These are phyloP conservation scores for Scolecobasidium constrictum DNA, from an alignment of 2,329 filamentous ascomycete species.

Conservation along the genomic window DNA sequence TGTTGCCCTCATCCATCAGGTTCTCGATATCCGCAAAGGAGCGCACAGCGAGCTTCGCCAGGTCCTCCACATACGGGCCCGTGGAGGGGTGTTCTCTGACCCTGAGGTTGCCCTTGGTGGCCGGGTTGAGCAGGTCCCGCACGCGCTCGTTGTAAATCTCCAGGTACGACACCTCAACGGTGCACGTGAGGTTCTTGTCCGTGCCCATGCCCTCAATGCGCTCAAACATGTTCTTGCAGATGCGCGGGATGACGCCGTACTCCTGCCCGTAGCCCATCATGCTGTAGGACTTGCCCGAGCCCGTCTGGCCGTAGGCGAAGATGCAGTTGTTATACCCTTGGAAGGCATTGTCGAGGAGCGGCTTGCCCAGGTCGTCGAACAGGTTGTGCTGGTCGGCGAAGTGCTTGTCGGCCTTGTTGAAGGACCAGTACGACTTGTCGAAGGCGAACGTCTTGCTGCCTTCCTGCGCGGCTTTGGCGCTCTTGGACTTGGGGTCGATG, in stretches of 20 bases:
- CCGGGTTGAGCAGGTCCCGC: slow-evolving; percentile 85
- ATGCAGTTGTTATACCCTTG: slow-evolving; percentile 99
- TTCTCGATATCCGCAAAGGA: slow-evolving; percentile 94
- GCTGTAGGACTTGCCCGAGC: slow-evolving; percentile 96
- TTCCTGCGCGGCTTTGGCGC: slow-evolving; percentile 50
- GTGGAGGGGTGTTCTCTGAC: slow-evolving; percentile 96
- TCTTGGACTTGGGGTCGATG: slow-evolving; percentile 49
- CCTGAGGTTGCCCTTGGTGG: slow-evolving; percentile 91
- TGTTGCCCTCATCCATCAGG: slow-evolving; percentile 98
- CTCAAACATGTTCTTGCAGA: slow-evolving; percentile 96
- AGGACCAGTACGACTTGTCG: slow-evolving; percentile 97
- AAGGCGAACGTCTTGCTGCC: slow-evolving; percentile 85
- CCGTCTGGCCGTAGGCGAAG: slow-evolving; percentile 96
- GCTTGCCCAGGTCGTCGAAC: slow-evolving; percentile 77
- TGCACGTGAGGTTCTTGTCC: slow-evolving; percentile 73
- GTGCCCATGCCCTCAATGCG: slow-evolving; percentile 62
- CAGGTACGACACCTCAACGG: slow-evolving; percentile 94
- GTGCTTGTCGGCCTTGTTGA: slow-evolving; percentile 66
- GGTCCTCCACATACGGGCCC: slow-evolving; percentile 93
- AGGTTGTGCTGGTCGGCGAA: slow-evolving; percentile 87
- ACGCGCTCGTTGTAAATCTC: slow-evolving; percentile 99
- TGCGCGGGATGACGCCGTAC: slow-evolving; percentile 87
- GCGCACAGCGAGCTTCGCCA: slow-evolving; percentile 87
- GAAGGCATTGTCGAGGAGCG: slow-evolving; percentile 94
- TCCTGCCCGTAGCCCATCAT: slow-evolving; percentile 99